phyloP scores from a whole-genome alignment of 345 rosid species.

The Microcos paniculata region DNA sequence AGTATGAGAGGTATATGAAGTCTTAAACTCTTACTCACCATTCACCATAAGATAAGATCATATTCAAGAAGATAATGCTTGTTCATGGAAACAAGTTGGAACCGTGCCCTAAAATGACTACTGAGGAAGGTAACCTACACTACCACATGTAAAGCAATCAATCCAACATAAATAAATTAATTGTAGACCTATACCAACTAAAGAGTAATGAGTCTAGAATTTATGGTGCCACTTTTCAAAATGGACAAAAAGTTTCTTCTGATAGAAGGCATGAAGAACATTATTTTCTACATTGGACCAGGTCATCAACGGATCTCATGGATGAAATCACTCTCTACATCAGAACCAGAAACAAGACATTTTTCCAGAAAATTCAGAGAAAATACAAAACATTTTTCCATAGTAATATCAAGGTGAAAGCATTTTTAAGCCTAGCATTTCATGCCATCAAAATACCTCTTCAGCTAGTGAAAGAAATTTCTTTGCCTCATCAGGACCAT shows the following conservation, averaged over 20 bases:
- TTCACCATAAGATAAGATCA: too few species aligned
- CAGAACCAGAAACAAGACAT: background rate
- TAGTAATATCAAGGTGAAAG: background rate
- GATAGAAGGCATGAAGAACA: background rate
- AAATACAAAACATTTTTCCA: background rate
- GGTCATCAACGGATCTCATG: background rate
- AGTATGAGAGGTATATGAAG: background rate
- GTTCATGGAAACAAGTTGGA: background rate
- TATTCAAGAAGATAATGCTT: background rate
- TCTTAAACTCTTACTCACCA: background rate
- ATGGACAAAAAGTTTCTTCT: background rate
- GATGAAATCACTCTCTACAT: background rate
- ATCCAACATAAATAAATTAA: background rate
- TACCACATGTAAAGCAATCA: background rate
- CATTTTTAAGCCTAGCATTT: background rate
- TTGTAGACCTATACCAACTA: background rate
- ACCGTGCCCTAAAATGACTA: background rate
- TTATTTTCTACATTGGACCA: background rate
- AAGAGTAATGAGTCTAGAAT: background rate
- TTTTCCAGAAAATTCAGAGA: background rate
- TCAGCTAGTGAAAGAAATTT: slow-evolving; percentile 81
- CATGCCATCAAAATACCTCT: slow-evolving; percentile 52
- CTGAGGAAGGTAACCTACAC: background rate
- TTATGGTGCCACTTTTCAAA: background rate
- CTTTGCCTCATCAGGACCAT: slow-evolving; percentile 67